Evolutionary conservation across 345 rosid species (phyloP).

Genomic region (Pelargonium nanum): DNA sequence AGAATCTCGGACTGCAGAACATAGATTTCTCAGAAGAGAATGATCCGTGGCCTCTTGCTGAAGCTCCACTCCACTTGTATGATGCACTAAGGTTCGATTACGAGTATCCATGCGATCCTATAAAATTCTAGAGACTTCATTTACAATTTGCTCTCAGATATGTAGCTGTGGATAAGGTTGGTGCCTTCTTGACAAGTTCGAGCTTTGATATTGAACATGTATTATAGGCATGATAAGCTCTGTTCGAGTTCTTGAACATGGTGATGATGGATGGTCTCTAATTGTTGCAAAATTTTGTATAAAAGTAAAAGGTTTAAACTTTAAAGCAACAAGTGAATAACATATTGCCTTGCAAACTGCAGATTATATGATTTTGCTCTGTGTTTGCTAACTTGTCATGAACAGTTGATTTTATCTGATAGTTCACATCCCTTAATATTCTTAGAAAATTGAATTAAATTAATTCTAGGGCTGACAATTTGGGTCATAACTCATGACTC

Average conservation of each 20-base stretch:
- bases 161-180: neutral
- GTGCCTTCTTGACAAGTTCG: neutral
- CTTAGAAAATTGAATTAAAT: no score
- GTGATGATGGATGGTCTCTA: neutral
- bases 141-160: neutral
- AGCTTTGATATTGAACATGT: neutral
- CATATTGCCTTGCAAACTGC: no score
- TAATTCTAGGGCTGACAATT: no score
- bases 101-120: slow-evolving; percentile 42
- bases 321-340: no score
- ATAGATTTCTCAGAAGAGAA: slow-evolving; percentile 30
- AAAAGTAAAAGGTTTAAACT: no score
- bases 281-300: no score
- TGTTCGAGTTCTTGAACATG: neutral
- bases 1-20: slow-evolving; percentile 41
- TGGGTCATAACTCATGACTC: no score
- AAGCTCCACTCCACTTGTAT: slow-evolving; percentile 38
- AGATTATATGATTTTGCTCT: no score
- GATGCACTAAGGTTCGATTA: slow-evolving; percentile 48
- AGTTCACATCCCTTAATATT: no score
- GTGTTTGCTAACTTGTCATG: no score
- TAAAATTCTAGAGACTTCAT: slow-evolving; percentile 28
- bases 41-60: slow-evolving; percentile 31
- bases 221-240: neutral
- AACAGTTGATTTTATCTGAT: no score